phyloP scores from a whole-genome alignment of 164 flowering plant species.

The Stephania yunnanensis region DNA sequence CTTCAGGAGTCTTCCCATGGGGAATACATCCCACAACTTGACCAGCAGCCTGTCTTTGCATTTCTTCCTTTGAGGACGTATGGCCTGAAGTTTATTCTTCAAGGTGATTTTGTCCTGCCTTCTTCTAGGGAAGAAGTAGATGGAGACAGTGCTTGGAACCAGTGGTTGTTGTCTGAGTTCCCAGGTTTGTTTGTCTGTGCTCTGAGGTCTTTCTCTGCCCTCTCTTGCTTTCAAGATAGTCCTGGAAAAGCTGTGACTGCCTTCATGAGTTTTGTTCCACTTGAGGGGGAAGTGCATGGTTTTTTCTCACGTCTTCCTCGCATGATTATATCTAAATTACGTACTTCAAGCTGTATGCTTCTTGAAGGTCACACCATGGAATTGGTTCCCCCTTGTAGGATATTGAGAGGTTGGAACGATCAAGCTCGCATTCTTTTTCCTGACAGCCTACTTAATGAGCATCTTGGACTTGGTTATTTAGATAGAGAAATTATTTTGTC shows the following conservation, averaged over 20 bases:
- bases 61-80: constrained; percentile 90
- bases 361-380: constrained; percentile 50
- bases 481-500: constrained; percentile 58
- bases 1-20: constrained; percentile 50
- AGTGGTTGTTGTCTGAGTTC: constrained; percentile 83
- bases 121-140: constrained; percentile 98
- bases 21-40: constrained; percentile 42
- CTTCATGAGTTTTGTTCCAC: constrained; percentile 89
- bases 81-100: constrained; percentile 91
- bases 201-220: constrained; percentile 60
- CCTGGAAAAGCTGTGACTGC: constrained; percentile 76
- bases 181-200: constrained; percentile 79
- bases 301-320: constrained; percentile 88
- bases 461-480: constrained; percentile 80
- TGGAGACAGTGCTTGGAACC: constrained; percentile 91
- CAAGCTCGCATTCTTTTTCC: constrained; percentile 54
- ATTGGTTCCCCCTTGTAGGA: constrained; percentile 93
- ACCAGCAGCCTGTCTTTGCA: constrained; percentile 88
- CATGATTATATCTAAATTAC: constrained; percentile 64
- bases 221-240: constrained; percentile 58
- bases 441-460: constrained; percentile 52
- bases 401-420: constrained; percentile 71
- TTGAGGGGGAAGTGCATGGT: constrained; percentile 94
- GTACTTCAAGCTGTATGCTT: constrained; percentile 74
- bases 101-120: constrained; percentile 93